A percentile compares a stretch with the other conserved stretches of the same genome.
phyloP scores from a whole-genome alignment of 805 yeast genomes.

The Suhomyces emberorum region DNA sequence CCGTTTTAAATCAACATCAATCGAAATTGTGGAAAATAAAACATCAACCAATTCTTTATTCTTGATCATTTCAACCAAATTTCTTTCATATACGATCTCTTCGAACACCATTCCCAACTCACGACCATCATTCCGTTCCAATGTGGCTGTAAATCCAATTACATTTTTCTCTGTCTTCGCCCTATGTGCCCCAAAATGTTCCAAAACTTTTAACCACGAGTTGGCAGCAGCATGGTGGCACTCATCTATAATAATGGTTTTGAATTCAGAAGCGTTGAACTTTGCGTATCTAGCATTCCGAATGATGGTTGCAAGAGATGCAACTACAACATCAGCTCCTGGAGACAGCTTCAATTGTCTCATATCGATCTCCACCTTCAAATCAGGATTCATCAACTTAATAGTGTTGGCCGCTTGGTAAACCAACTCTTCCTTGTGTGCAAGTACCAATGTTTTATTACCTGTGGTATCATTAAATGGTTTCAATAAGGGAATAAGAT shows the following conservation, averaged over 20 bases:
- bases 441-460: conserved; percentile 56
- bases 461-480: conserved; percentile 29
- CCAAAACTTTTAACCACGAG: conserved; percentile 57
- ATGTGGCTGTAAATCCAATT: conserved; percentile 86
- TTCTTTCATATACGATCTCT: conserved; percentile 68
- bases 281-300: conserved; percentile 44
- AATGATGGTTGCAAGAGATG: conserved; percentile 67
- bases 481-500: conserved; percentile 45
- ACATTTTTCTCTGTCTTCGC: conserved; percentile 48
- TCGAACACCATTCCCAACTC: conserved; percentile 62
- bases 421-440: conserved; percentile 78
- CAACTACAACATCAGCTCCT: conserved; percentile 65
- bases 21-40: conserved; percentile 55
- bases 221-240: conserved; percentile 87
- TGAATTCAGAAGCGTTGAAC: conserved; percentile 59
- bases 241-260: conserved; percentile 80
- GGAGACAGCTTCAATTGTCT: conserved; percentile 44
- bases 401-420: conserved; percentile 62
- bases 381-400: conserved; percentile 43
- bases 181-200: conserved; percentile 52
- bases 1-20: conserved; percentile 41
- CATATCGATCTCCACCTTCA: conserved; percentile 67
- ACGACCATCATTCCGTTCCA: conserved; percentile 70
- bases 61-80: conserved; percentile 60
- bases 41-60: conserved; percentile 71